Evolutionary conservation across 2,329 filamentous ascomycete species (phyloP), one percentile per base, ranked within the genome.

Genomic region (Cercospora janseana): DNA sequence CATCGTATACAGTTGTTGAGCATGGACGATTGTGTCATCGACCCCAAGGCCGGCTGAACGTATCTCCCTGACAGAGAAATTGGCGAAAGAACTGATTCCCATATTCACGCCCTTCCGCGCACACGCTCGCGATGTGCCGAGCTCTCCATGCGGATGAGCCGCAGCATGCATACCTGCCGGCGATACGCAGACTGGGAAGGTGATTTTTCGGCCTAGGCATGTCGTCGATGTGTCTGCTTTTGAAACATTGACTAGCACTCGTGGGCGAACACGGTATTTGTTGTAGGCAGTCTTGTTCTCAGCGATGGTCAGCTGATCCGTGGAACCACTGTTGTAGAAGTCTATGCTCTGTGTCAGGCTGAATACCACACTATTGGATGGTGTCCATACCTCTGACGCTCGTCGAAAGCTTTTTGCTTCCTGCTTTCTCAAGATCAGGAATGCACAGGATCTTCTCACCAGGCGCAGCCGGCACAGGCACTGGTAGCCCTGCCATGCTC

Each of bases 241-340:
- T 13, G 63, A 65, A 18, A 72, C 68, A 51, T 72, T 65, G 10
- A 63, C 57, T 6, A 72, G 61, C 2, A 72, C 67, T 13, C 71
- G 62, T 13, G 59, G 52, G 29, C 68, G 51, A 43, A 67, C 66
- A 35, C 71, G 66, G 32, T 73, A 66, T 5, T 70, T 67, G 55
- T 75, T 68, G 63, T 72, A 81, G 1, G 78, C 77, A 0, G 69
- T 69, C 44, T 74, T 69, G 50, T 82, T 82, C 46, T 80, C 78
- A 16, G 64, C 63, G n/a, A 80, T 63, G 10, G 77, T 79, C 46
- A 75, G 66, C 18, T 78, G 43, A 54, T 79, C 77, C 67, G 79
- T 80, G 4, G 78, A 76, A 4, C 79, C 79, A 52, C 76, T 78
- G 60, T 81, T 80, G 63, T 76, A 81, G 65, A 80, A 81, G 43